A percentile compares a stretch with the other conserved stretches of the same genome.
phyloP scores from a whole-genome alignment of 305 asterid species.

The Andrographis paniculata region DNA sequence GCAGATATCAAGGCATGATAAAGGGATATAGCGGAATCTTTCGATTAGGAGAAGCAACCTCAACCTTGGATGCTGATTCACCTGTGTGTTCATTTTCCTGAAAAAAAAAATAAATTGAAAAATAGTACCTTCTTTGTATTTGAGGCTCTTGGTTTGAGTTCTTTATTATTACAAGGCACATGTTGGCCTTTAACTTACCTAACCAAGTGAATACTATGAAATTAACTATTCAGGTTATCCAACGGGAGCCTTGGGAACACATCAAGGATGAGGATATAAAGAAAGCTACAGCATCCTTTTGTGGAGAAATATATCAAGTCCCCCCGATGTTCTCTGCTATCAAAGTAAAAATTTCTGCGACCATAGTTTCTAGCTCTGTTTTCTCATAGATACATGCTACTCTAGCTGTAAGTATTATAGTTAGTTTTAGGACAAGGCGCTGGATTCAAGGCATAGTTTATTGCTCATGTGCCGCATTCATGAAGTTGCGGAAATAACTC shows the following conservation, averaged over 20 bases:
- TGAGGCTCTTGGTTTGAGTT: conserved; percentile 3
- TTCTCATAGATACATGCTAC: no score
- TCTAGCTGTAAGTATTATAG: no score
- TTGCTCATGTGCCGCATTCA: no score
- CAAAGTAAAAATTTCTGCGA: conserved; percentile 46
- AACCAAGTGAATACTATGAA: conserved; percentile 11
- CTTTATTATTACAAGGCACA: not conserved
- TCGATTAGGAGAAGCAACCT: conserved; percentile 95
- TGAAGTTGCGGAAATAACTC: no score
- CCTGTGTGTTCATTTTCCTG: conserved; percentile 45
- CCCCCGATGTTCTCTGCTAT: conserved; percentile 98
- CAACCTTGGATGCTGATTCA: conserved; percentile 98
- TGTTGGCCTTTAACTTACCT: conserved; percentile 3
- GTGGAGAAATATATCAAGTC: conserved; percentile 91
- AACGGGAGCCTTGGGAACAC: conserved; percentile 90
- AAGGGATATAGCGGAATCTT: conserved; percentile 94
- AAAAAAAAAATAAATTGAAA: not conserved
- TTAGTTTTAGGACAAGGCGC: no score
- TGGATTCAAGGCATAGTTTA: no score
- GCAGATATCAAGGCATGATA: conserved; percentile 92
- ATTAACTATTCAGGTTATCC: conserved; percentile 51
- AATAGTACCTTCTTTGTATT: not conserved
- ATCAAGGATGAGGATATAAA: conserved; percentile 69
- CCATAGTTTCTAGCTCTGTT: conserved; percentile 9
- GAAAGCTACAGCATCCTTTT: conserved; percentile 72